Evolutionary conservation across 495 filamentous ascomycete genomes (phyloP).

Genomic region (Aspergillus olivimuriae): DNA sequence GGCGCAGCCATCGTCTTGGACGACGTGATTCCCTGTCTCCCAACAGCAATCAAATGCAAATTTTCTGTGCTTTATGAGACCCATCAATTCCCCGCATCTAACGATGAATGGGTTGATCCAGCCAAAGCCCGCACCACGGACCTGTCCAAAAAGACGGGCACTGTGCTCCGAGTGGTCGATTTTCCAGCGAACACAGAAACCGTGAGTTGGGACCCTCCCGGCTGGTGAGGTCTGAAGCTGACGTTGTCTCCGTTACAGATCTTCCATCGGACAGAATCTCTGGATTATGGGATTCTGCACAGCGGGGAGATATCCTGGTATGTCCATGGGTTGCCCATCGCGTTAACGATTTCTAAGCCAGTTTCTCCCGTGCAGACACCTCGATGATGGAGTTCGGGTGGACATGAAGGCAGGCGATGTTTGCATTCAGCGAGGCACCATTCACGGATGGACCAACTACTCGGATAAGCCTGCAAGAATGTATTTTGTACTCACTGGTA

Average conservation of each 20-base stretch:
- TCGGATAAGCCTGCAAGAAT: conserved; percentile 7
- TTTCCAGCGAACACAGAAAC: conserved; percentile 9
- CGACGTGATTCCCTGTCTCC: conserved; percentile 3
- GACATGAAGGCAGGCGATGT: conserved; percentile 55
- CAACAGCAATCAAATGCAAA: conserved; percentile 7
- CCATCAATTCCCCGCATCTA: conserved; percentile 7
- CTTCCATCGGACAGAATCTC: conserved; percentile 56
- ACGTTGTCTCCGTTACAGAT: background rate
- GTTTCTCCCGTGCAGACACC: conserved; percentile 24
- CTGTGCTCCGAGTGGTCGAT: conserved; percentile 8
- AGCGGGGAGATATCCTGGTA: conserved; percentile 9
- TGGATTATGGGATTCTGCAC: conserved; percentile 62
- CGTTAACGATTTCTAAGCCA: background rate
- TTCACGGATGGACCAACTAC: conserved; percentile 57
- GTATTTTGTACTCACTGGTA: too few species aligned
- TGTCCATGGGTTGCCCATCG: background rate
- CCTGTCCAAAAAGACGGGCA: conserved; percentile 7
- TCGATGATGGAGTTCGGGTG: conserved; percentile 52
- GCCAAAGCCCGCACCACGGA: background rate
- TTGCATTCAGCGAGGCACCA: conserved; percentile 58
- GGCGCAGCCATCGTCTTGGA: conserved; percentile 6
- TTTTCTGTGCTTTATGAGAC: conserved; percentile 11
- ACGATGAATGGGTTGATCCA: conserved; percentile 8
- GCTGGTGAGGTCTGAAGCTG: background rate
- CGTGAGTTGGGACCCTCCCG: background rate